Base-by-base conservation (phyloP, 495 filamentous ascomycete species). In the Talaromyces nanjingensis region DNA sequence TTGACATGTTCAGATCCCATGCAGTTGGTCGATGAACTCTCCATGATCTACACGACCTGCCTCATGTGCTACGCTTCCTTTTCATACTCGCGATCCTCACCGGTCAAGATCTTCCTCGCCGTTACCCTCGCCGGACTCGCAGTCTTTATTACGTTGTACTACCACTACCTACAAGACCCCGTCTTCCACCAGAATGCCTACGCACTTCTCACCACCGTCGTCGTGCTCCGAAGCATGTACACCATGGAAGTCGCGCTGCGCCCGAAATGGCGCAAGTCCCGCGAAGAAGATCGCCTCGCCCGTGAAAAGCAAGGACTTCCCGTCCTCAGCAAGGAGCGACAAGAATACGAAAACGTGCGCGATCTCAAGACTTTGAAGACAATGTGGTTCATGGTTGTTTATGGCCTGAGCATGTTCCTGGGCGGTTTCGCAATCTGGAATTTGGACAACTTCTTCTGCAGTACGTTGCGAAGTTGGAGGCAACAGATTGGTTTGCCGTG, bases 31-130 rank as follows among this genome's bases (percentile, higher is more conserved):
- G 94, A 98, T 70, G 94, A 98, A 75, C 83, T 97, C 7, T 91
- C 88, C 65, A 98, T 98, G 94, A 97, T 98, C 31, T 98, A 98
- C 72, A 97, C 93, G 1, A 96, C 93, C 7, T 96, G 89, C 67
- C 74, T 96, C n/a, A 96, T 97, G 89, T 87, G 81, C 73, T 96
- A 89, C 73, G 91, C 91, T 14, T 90, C 90, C 20, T 94, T 97
- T 73, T 86, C 89, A 9, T 89, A 93, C 75, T 84, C 80, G 5
- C 81, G 82, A 64, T 79, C 91, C 5, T 67, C 70, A 11, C 66
- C 63, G n/a, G 77, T 87, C 39, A 81, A 84, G 7, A 56, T 82
- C 4, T 60, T 83, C 60, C 77, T 97, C 47, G 93, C 79, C 9
- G 24, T 83, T 0, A 79, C 72, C n/a, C 80, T 94, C 33, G 59